phyloP scores from a whole-genome alignment of 2,329 filamentous ascomycete species.

The Verticillium longisporum region DNA sequence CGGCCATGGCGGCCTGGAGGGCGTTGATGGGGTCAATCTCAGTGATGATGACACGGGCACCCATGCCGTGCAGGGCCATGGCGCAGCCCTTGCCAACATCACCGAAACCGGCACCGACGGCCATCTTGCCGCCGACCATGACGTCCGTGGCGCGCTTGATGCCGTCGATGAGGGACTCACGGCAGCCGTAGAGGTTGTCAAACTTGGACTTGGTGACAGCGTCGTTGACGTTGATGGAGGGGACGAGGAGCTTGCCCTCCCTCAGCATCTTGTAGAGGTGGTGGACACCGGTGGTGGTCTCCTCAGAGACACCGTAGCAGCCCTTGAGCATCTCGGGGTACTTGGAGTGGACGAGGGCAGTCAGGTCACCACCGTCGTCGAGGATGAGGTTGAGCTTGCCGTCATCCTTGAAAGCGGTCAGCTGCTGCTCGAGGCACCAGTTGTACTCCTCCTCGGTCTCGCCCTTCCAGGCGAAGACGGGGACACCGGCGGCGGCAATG shows the following conservation, averaged over 20 bases:
- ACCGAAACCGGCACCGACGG: conserved; percentile 95
- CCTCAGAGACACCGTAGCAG: conserved; percentile 98
- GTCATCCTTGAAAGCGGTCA: conserved; percentile 91
- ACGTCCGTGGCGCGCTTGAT: conserved; percentile 99
- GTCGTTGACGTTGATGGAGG: conserved; percentile 99
- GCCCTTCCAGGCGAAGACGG: conserved; percentile 73
- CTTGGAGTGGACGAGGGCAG: conserved; percentile 92
- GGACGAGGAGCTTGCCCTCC: conserved; percentile 80
- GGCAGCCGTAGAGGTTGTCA: conserved; percentile 99
- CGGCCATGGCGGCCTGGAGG: conserved; percentile 95
- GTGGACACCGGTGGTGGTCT: conserved; percentile 99
- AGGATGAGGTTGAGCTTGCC: conserved; percentile 98
- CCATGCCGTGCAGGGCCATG: conserved; percentile 92
- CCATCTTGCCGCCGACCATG: conserved; percentile 99
- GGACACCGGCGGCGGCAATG: conserved; percentile 88
- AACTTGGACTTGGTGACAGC: conserved; percentile 99
- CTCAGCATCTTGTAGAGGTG: conserved; percentile 98
- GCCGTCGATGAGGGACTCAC: conserved; percentile 95
- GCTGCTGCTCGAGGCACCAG: conserved; percentile 99
- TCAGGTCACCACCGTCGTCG: conserved; percentile 96
- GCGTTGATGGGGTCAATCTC: conserved; percentile 99
- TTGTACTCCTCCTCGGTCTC: conserved; percentile 99
- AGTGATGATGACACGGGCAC: conserved; percentile 91
- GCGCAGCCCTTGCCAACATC: conserved; percentile 99
- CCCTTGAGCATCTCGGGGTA: conserved; percentile 97